Evolutionary conservation across 306 rosid species (phyloP), one percentile per base, ranked within the genome.

Genomic region (Cajanus cajan): DNA sequence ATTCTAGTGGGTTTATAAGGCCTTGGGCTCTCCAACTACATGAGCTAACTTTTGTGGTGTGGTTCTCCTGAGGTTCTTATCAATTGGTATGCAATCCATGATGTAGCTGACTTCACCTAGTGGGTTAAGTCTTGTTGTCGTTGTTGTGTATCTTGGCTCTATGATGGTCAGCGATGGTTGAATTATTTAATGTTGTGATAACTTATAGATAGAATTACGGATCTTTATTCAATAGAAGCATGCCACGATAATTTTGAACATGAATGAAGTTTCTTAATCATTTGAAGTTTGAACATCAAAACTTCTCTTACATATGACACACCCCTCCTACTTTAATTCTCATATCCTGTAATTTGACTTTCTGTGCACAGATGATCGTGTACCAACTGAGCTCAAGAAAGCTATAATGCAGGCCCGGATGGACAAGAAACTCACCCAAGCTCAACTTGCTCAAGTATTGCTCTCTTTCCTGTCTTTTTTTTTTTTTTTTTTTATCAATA

Each of bases 381-480:
- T 83, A 2, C 86, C 83, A 40, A 78, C 78, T 58, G 83, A 83
- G 59, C 83, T 83, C 19, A 83, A 83, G 86, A 83, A 83, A 36
- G 86, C 83, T 19, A 79, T 83, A 57, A 83, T 78, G 86, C 86
- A 83, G 70, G 83, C 83, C 16, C 31, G 83, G 74, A 83, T 40
- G 68, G 81, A 83, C 39, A 78, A 83, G 72, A 79, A 83, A 54
- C 83, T 83, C 11, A 83, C 81, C 16, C 86, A 83, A 62, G 31
- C 86, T 37, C 80, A 83, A 44, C 83, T 83, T 73, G 86, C 83
- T 66, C 86, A 83, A 55, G 83, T 83, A 83, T 8, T 50, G 1
- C 33, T 66, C 5, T 16, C 7, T 45, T 48, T 28, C 3, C 31
- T 28, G 31, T 28, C 3, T 28, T 28, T 3, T 28, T 28, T 28